Percentiles rank a stretch among this genome's conserved stretches.
Conservation (phyloP, 78 protist genomes). For the Dictyostelium discoideum region dicty_2.7 NC_007091.3:4601501-4602000, state of each 20-base stretch:
- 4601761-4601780: neutral
- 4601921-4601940: neutral
- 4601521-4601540: neutral
- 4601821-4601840: neutral
- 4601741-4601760: neutral
- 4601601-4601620: constrained; percentile 59
- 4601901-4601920: neutral
- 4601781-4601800: too few species aligned
- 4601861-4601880: neutral
- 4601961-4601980: constrained; percentile 8
- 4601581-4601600: constrained; percentile 34
- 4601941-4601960: constrained; percentile 55
- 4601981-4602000: constrained; percentile 35
- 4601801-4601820: neutral
- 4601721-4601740: neutral
- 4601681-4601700: neutral
- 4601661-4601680: constrained; percentile 9
- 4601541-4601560: neutral
- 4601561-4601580: neutral
- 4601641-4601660: constrained; percentile 27
- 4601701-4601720: neutral
- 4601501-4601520: neutral
- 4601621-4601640: constrained; percentile 46
- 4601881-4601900: neutral
- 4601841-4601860: neutral